Percentiles rank a stretch among this genome's conserved stretches.
These are phyloP conservation scores for Arthroderma sp. DNA, from an alignment of 2,329 filamentous ascomycete genomes.

Conservation along the genomic window DNA sequence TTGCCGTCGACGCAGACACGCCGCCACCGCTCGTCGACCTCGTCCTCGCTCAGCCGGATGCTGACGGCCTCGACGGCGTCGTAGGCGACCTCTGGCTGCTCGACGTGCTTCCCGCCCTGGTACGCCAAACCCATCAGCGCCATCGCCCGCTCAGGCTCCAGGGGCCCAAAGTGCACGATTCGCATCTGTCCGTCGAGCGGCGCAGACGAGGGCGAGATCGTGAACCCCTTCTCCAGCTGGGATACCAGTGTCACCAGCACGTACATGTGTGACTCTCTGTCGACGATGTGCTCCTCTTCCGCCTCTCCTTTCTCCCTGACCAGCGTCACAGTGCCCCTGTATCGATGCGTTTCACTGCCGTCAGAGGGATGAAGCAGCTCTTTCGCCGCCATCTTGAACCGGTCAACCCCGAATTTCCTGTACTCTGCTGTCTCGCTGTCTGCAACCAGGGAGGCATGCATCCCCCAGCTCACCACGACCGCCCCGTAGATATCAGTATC, in stretches of 20 bases:
- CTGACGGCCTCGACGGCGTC: conserved; percentile 54
- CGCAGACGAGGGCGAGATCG: conserved; percentile 60
- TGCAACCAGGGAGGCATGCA: conserved; percentile 78
- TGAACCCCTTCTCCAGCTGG: conserved; percentile 68
- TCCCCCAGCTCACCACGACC: conserved; percentile 79
- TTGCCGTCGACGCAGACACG: conserved; percentile 86
- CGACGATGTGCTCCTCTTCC: conserved; percentile 18
- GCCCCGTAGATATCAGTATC: conserved; percentile 52
- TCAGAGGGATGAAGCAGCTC: conserved; percentile 54
- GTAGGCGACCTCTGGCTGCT: conserved; percentile 52
- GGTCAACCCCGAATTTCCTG: conserved; percentile 60
- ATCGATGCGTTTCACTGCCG: conserved; percentile 43
- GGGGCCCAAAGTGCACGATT: conserved; percentile 62
- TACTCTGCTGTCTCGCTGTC: conserved; percentile 80
- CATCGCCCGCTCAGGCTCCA: conserved; percentile 57
- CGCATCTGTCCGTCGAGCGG: conserved; percentile 60
- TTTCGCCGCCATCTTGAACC: conserved; percentile 75
- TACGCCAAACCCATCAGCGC: conserved; percentile 59
- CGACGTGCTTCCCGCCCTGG: conserved; percentile 44
- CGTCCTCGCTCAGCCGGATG: conserved; percentile 55
- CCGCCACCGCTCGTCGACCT: conserved; percentile 56
- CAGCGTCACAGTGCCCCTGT: conserved; percentile 42
- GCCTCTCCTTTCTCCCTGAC: conserved; percentile 19
- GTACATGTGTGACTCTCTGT: conserved; percentile 54
- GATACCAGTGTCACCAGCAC: conserved; percentile 65